Evolutionary conservation across 2,329 filamentous ascomycete genomes (phyloP).

Genomic region (Calcarisporium arbuscula): DNA sequence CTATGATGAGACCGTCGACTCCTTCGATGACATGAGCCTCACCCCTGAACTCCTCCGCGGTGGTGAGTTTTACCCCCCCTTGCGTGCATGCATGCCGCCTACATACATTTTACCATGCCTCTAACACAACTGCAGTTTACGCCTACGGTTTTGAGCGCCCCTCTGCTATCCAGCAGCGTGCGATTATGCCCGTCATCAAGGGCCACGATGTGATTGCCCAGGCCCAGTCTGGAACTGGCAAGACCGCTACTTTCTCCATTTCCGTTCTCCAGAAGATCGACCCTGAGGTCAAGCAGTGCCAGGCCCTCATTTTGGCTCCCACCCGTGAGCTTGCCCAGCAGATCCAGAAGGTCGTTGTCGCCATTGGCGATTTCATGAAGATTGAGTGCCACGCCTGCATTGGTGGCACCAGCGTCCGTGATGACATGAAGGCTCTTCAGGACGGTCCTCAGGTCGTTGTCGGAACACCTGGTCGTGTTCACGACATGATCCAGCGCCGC

Average conservation of each 20-base stretch:
- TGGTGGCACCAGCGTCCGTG: slow-evolving; percentile 94
- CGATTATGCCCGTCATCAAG: slow-evolving; percentile 99
- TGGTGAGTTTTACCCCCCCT: slow-evolving; percentile 40
- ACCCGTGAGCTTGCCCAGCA: slow-evolving; percentile 98
- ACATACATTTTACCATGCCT: slow-evolving; percentile 7
- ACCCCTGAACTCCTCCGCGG: slow-evolving; percentile 97
- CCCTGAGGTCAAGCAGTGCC: slow-evolving; percentile 87
- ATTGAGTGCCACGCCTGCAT: slow-evolving; percentile 99
- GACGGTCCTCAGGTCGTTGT: slow-evolving; percentile 96
- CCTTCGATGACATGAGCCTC: slow-evolving; percentile 96
- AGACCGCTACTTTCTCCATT: slow-evolving; percentile 99
- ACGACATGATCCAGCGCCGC: slow-evolving; percentile 98
- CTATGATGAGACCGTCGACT: slow-evolving; percentile 99
- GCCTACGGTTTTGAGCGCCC: slow-evolving; percentile 99
- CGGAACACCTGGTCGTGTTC: slow-evolving; percentile 95
- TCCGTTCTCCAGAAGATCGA: slow-evolving; percentile 99
- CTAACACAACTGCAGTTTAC: slow-evolving; percentile 57
- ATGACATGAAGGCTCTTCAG: slow-evolving; percentile 96
- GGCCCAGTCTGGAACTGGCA: slow-evolving; percentile 98
- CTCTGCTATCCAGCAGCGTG: slow-evolving; percentile 99
- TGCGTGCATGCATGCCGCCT: slow-evolving; percentile 1
- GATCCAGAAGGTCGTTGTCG: slow-evolving; percentile 98
- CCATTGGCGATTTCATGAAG: slow-evolving; percentile 99
- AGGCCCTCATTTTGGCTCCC: slow-evolving; percentile 95
- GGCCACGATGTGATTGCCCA: slow-evolving; percentile 99